These are phyloP conservation scores for Neonectria punicea DNA, from an alignment of 2,329 filamentous ascomycete genomes.

Conservation along the genomic window DNA sequence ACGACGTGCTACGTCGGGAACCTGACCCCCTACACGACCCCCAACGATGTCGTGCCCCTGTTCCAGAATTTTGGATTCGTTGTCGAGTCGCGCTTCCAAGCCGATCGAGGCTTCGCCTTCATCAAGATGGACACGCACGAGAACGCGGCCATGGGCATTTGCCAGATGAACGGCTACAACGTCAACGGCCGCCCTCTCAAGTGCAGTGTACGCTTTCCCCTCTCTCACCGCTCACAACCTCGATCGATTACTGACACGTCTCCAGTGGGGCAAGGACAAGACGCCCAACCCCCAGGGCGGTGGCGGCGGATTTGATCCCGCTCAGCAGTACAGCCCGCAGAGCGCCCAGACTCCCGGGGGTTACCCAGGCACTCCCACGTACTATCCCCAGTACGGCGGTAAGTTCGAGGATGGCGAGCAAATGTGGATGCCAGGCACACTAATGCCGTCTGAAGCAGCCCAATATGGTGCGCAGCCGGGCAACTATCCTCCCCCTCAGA, in stretches of 20 bases:
- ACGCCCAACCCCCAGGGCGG: slow-evolving; percentile 76
- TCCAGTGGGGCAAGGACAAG: slow-evolving; percentile 98
- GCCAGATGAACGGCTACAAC: slow-evolving; percentile 96
- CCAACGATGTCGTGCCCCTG: slow-evolving; percentile 94
- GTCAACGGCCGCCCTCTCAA: slow-evolving; percentile 97
- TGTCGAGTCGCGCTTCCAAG: slow-evolving; percentile 96
- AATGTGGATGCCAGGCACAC: slow-evolving; percentile 41
- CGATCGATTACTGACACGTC: slow-evolving; percentile 31
- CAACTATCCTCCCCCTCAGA: slow-evolving; percentile 71
- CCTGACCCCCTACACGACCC: slow-evolving; percentile 95
- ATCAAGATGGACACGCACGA: slow-evolving; percentile 99
- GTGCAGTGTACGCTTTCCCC: slow-evolving; percentile 84
- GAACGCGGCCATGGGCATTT: slow-evolving; percentile 98
- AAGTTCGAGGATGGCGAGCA: slow-evolving; percentile 50
- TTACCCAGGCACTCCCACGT: slow-evolving; percentile 83
- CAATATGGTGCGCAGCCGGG: slow-evolving; percentile 74
- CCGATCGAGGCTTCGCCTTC: slow-evolving; percentile 96
- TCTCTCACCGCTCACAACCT: slow-evolving; percentile 1
- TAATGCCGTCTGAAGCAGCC: slow-evolving; percentile 44
- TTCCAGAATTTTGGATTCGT: slow-evolving; percentile 99
- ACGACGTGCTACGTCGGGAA: slow-evolving; percentile 99
- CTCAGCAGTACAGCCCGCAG: slow-evolving; percentile 76
- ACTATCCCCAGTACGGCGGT: slow-evolving; percentile 95
- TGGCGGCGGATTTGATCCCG: slow-evolving; percentile 77
- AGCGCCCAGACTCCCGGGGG: slow-evolving; percentile 75